Evolutionary conservation across 192 early-diverging fungal genomes (phyloP), one percentile per base, ranked within the genome.

Genomic region (Umbelopsis vinacea): DNA sequence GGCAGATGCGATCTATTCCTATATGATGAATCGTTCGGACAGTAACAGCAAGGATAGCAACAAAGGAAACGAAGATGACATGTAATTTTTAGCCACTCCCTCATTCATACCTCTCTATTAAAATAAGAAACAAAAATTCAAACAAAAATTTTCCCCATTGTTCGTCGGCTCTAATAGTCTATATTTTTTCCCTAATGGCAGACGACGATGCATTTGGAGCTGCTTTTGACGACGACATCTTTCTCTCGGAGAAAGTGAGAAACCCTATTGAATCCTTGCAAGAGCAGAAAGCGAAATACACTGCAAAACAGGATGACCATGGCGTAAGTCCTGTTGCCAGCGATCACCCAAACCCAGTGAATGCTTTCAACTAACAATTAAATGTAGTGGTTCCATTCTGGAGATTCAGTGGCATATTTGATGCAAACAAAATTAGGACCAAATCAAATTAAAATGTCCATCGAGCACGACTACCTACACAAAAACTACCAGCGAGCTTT

Each of bases 381-480:
- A 0, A 37, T 17, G 7, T 37, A 79, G 77, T 79, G 77, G 77
- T 79, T 79, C 40, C 66, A 71, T 24, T 43, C 26, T 38, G 48
- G 29, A 60, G 66, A 73, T 23, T 48, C 54, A 45, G 19, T 68
- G 21, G 14, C 67, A 35, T 24, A 47, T 7, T 21, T 74, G 4
- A 79, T 79, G 77, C 24, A 55, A 19, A 73, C 74, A 22, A 40
- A 68, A 29, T 47, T 55, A 22, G 77, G 77, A 29, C 77, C 77
- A 21, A 71, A 55, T 33, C 66, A 79, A 23, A 23, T 74, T 0
- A 79, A 79, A 21, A 35, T 23, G 35, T 29, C 73, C 0, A 69
- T 79, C 37, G 77, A 79, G 71, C 70, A 79, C 43, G 70, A 79
- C 21, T 79, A 74, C 26, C 40, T 79, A 0, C 43, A 79, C 46